Conservation (phyloP, 306 rosid species). For the Trichosanthes truncata region DNA sequence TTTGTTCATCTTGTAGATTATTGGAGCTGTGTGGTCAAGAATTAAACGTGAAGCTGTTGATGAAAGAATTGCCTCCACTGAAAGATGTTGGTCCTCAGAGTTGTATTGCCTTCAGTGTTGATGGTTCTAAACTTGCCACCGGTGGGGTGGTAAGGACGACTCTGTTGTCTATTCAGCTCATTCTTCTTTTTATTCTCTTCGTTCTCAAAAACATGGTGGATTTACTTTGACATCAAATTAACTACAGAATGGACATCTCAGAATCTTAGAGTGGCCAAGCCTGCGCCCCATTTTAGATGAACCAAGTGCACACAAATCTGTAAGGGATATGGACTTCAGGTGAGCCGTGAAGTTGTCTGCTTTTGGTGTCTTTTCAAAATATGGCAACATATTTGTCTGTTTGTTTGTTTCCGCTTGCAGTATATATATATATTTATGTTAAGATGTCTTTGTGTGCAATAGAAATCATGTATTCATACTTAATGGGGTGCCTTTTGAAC, state of each 20-base stretch:
- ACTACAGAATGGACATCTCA: constrained; percentile 72
- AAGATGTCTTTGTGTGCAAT: neutral
- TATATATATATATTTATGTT: neutral
- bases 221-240: constrained; percentile 20
- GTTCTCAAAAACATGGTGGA: neutral
- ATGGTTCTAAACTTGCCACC: constrained; percentile 84
- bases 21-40: constrained; percentile 56
- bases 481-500: neutral
- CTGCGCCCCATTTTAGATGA: constrained; percentile 63
- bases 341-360: constrained; percentile 6
- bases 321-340: constrained; percentile 91
- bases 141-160: constrained; percentile 65
- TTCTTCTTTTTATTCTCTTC: neutral
- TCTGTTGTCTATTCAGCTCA: neutral
- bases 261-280: constrained; percentile 83
- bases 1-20: constrained; percentile 31
- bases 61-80: constrained; percentile 45
- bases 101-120: constrained; percentile 73
- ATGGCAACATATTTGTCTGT: neutral
- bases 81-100: constrained; percentile 53
- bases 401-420: neutral
- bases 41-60: constrained; percentile 48
- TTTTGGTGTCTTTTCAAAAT: neutral
- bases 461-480: neutral
- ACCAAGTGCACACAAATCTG: constrained; percentile 73